Percentiles rank a stretch among this genome's conserved stretches.
Evolutionary conservation across 257 asterid genomes (phyloP).

Genomic region (Jacaranda copaia): DNA sequence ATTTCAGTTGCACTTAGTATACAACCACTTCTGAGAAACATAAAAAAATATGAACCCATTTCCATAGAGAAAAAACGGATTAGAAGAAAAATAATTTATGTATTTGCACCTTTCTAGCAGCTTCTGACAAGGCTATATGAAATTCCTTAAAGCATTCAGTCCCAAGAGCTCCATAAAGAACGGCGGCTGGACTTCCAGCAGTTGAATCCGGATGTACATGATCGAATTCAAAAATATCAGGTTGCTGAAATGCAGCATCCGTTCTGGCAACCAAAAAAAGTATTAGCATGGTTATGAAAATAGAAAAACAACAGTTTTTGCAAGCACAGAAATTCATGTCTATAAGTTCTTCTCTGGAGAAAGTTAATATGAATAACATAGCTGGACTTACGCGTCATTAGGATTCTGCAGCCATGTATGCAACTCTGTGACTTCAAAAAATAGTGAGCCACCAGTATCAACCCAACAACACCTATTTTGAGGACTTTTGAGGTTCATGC

Average conservation of each 20-base stretch:
- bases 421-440: conserved; percentile 73
- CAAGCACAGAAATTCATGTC: conserved; percentile 12
- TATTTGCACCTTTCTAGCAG: conserved; percentile 71
- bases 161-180: conserved; percentile 95
- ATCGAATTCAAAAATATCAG: conserved; percentile 93
- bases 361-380: conserved; percentile 29
- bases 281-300: conserved; percentile 27
- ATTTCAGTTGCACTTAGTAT: conserved; percentile 16
- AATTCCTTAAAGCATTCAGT: conserved; percentile 86
- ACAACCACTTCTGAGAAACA: conserved; percentile 19
- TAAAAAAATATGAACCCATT: conserved; percentile 15
- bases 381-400: conserved; percentile 62
- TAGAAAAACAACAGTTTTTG: conserved; percentile 28
- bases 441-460: conserved; percentile 83
- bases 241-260: conserved; percentile 78
- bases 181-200: conserved; percentile 67
- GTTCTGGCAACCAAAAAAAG: conserved; percentile 55
- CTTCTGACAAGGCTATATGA: conserved; percentile 70
- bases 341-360: not conserved
- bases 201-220: conserved; percentile 89
- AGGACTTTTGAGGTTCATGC: conserved; percentile 54
- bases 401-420: conserved; percentile 72
- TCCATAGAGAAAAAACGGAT: conserved; percentile 26
- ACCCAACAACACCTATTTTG: conserved; percentile 93
- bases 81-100: conserved; percentile 26